Base-by-base conservation (phyloP, 169 alveolate species). In the Plasmodium relictum region DNA sequence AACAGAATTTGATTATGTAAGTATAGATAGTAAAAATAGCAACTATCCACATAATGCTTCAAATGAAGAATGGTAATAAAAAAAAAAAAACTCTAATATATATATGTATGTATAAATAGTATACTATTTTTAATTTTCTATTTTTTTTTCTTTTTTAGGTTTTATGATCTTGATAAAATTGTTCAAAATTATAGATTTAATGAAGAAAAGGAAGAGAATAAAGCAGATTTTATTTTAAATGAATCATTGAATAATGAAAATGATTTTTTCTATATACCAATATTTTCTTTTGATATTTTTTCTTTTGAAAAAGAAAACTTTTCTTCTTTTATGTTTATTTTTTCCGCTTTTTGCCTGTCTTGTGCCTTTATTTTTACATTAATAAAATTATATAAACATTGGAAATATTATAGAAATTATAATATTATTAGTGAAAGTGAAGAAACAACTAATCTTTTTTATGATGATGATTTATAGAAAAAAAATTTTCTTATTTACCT, bases 371-470 rank as follows among this genome's bases (percentile, higher is more conserved):
- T 78, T 45, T 78, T 62, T 50, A 4, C 63, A 58, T 12, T 78
- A 26, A 63, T 78, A 63, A 78, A 78, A 65, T 63, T 78, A 12
- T 78, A 65, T 20, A 78, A 78, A 31, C 63, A 78, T 26, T 78
- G 89, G 89, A 78, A 20, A 26, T 62, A 66, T 22, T 76, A 76
- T 42, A 76, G 69, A 39, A 76, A 63, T 76, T 76, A 76, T 58
- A 74, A 76, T 20, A 41, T 63, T 20, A 18, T 76, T 65, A 31
- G 6, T 20, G 89, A 62, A 69, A 44, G 31, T 45, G 89, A 76
- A 2, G 78, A 76, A 16, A 54, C 31, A 50, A 48, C 12, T 24
- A 50, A 52, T 54, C 70, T 76, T 54, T 76, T 76, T 56, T 45
- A 72, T 54, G 70, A 65, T n/a, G 89, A 78, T 50, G 66, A 78